Base-by-base conservation (phyloP, 2,329 filamentous ascomycete genomes). In the Sporothrix brasiliensis region DNA sequence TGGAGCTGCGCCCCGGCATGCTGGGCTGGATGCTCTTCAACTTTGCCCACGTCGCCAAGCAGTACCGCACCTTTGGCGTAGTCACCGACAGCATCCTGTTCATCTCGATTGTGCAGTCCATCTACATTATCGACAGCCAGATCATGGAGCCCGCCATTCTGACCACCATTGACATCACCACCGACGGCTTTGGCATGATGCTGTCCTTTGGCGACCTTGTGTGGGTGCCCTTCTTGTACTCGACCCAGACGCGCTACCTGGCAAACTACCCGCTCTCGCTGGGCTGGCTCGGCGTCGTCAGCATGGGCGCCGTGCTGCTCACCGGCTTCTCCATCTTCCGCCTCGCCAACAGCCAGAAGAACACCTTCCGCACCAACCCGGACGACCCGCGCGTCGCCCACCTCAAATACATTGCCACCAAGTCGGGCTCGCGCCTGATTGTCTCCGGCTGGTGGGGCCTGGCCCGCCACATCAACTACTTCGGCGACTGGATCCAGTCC, bases 101-200 rank as follows among this genome's bases (percentile, higher is more conserved):
- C 73, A 88, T 95, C 75, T 90, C 91, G 3, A 77, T 86, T 19
- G 90, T 94, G 71, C 94, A 98, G 80, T 84, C 87, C 0, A 80
- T 97, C 71, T 98, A 98, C 80, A 88, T 93, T 6, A 82, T 97
- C 49, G 94, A 98, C 78, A 89, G 89, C 9, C 88, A 93, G 74
- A 93, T 90, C 83, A 95, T 94, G 86, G 94, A 98, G 79, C 86
- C 92, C 0, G 91, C 93, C 2, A 91, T 97, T 73, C 83, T 97
- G 74, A 97, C 94, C 1, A 97, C 93, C 44, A 97, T 98, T 81
- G 94, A 98, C 78, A 91, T 97, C 74, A 97, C 91, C 67, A 92
- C 89, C 54, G 94, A 98, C 76, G 94, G 94, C 6, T 97, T 98
- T 75, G 94, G 94, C 68, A 93, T 93, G 83, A 98, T 98, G 94